Evolutionary conservation across 1,284 basidiomycete species (phyloP).

Genomic region (Erythrobasidium hasegawianum): DNA sequence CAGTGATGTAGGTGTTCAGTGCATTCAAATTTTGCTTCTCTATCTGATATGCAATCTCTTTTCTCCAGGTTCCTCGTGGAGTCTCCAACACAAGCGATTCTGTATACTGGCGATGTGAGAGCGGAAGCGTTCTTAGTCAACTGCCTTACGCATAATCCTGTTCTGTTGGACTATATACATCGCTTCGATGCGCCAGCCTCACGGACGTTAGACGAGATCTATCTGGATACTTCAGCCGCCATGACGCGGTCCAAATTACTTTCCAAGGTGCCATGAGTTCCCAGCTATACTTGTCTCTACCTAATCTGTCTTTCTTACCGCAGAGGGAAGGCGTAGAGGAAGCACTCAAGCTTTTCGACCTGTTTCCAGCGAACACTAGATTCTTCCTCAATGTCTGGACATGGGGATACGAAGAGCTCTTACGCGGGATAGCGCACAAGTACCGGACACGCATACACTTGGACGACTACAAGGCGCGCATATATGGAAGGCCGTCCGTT

Average conservation of each 20-base stretch:
- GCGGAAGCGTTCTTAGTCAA: slow-evolving; percentile 76
- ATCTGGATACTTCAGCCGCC: slow-evolving; percentile 65
- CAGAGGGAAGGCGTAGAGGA: slow-evolving; percentile 66
- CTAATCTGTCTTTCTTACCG: not conserved
- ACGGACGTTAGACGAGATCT: slow-evolving; percentile 68
- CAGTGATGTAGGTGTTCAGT: slow-evolving; percentile 66
- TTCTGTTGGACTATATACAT: slow-evolving; percentile 65
- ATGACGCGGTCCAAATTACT: slow-evolving; percentile 13
- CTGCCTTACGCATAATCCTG: slow-evolving; percentile 62
- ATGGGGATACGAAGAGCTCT: slow-evolving; percentile 69
- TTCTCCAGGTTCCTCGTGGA: slow-evolving; percentile 75
- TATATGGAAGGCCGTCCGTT: slow-evolving; percentile 57
- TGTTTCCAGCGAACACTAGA: slow-evolving; percentile 62
- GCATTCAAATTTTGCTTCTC: not conserved
- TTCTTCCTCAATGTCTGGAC: slow-evolving; percentile 94
- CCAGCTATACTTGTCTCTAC: not conserved
- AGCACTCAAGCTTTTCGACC: slow-evolving; percentile 63
- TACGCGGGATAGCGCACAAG: slow-evolving; percentile 64
- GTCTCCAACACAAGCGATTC: slow-evolving; percentile 53
- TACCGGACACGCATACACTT: slow-evolving; percentile 77
- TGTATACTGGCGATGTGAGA: slow-evolving; percentile 90
- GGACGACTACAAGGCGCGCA: slow-evolving; percentile 76
- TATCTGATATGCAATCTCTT: not conserved
- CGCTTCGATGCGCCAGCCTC: slow-evolving; percentile 30
- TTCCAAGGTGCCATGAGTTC: slow-evolving; percentile 7